phyloP scores from a whole-genome alignment of 768 basidiomycete species.

The Suillus weaverae region DNA sequence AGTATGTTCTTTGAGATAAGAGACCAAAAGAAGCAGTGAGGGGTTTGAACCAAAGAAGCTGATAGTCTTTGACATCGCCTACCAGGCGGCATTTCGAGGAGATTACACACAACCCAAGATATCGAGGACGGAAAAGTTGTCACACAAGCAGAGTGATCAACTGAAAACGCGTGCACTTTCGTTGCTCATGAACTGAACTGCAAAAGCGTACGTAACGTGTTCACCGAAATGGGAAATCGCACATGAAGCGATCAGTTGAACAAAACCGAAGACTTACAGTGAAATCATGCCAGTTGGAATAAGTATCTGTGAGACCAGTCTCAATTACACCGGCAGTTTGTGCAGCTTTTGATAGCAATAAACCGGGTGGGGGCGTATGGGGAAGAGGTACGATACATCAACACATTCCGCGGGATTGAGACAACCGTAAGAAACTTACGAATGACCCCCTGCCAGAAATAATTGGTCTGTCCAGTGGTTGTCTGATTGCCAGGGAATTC shows the following conservation, averaged over 20 bases:
- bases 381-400: not conserved
- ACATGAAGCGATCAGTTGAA: not conserved
- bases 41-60: not conserved
- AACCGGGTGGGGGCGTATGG: not conserved
- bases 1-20: not conserved
- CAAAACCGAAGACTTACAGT: constrained; percentile 47
- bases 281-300: constrained; percentile 70
- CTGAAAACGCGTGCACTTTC: not conserved
- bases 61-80: not conserved
- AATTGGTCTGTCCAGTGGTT: constrained; percentile 74
- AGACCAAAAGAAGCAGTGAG: not conserved
- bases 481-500: constrained; percentile 71
- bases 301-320: constrained; percentile 60
- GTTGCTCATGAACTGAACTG: not conserved
- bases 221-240: not conserved
- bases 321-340: constrained; percentile 48
- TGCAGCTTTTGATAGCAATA: constrained; percentile 25
- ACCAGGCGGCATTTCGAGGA: not conserved
- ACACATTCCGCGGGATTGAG: not conserved
- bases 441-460: constrained; percentile 73
- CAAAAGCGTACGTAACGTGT: not conserved
- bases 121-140: not conserved
- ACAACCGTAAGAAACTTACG: constrained; percentile 41
- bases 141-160: not conserved
- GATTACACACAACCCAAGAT: not conserved